Base-by-base conservation (phyloP, 2,329 filamentous ascomycete species). In the Colletotrichum tanaceti region DNA sequence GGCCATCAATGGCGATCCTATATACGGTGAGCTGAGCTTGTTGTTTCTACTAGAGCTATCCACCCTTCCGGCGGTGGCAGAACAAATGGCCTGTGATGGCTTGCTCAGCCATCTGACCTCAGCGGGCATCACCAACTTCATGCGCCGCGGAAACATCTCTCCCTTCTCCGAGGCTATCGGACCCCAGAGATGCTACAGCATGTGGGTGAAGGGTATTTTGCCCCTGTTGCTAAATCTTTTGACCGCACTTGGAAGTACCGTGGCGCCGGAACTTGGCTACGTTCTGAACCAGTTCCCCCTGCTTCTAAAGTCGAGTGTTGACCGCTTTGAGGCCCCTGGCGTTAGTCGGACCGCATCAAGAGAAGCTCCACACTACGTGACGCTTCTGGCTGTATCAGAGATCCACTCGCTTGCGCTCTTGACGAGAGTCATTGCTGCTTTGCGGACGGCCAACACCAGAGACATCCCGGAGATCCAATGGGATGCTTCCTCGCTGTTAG, bases 11-110 rank as follows among this genome's bases (percentile, higher is more conserved):
- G 89, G 90, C 35, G 95, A 98, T 76, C 95, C 96, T 0, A 84
- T 98, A 38, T 98, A 98, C 78, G 96, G 94, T 71, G 94, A 98
- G 76, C 87, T 98, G n/a, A 93, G 92, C 74, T 86, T 97, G 47
- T 86, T 94, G 32, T 97, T 98, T 79, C 85, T 99, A 16, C 88
- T 97, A 24, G 93, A 97, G 73, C 86, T 99, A 14, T 97, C 94
- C 1, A 90, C 89, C 16, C 86, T 98, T 16, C 91, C 92, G 0
- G 80, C 88, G 20, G 86, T 98, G 59, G 95, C 96, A 3, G 95
- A 98, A 77, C 92, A 96, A 71, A 89, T 99, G 73, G 96, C 95
- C 0, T 90, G 93, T 47, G 93, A 97, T 73, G 94, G 92, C 39
- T 84, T 97, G 16, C 86, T 99, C 6, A 89, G 90, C 73, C 91